A percentile compares a stretch with the other conserved stretches of the same genome.
These are phyloP conservation scores for Rutstroemia sp. DNA, from an alignment of 2,329 filamentous ascomycete genomes.

Conservation along the genomic window DNA sequence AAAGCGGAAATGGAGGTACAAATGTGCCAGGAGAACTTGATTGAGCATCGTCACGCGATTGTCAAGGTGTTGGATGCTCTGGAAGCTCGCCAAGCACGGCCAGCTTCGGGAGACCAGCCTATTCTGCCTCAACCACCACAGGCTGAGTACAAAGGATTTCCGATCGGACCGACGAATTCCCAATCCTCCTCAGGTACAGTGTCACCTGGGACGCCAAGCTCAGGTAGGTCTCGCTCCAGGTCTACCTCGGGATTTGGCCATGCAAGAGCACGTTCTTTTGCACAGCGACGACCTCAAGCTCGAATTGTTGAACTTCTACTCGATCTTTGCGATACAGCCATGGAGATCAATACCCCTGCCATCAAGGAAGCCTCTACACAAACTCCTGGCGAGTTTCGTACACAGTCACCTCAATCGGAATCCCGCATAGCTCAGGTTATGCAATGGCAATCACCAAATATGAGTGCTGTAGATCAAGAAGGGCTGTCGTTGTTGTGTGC, in stretches of 20 bases:
- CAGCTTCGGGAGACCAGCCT: slow-evolving; percentile 48
- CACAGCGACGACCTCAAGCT: slow-evolving; percentile 79
- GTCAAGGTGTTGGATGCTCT: slow-evolving; percentile 91
- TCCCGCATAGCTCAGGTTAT: slow-evolving; percentile 88
- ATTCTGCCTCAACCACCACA: slow-evolving; percentile 38
- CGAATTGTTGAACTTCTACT: slow-evolving; percentile 92
- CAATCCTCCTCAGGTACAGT: slow-evolving; percentile 63
- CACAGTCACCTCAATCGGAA: slow-evolving; percentile 92
- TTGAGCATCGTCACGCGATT: slow-evolving; percentile 88
- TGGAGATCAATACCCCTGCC: slow-evolving; percentile 89
- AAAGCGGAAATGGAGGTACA: slow-evolving; percentile 97
- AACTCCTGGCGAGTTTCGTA: slow-evolving; percentile 70
- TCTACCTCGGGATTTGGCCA: slow-evolving; percentile 68
- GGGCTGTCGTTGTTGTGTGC: slow-evolving; percentile 80
- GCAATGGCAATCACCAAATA: slow-evolving; percentile 93
- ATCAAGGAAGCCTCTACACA: slow-evolving; percentile 76
- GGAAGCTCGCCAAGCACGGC: slow-evolving; percentile 67
- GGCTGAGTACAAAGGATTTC: slow-evolving; percentile 80
- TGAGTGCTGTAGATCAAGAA: slow-evolving; percentile 86
- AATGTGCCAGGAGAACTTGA: slow-evolving; percentile 84
- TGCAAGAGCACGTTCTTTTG: slow-evolving; percentile 77
- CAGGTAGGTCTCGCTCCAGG: slow-evolving; percentile 60
- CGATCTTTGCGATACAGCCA: slow-evolving; percentile 89
- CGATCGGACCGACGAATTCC: slow-evolving; percentile 65
- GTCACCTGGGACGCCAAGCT: slow-evolving; percentile 61